A percentile compares a stretch with the other conserved stretches of the same genome.
Conservation (phyloP, 2,329 filamentous ascomycete species). For the Camillea tinctor region DNA sequence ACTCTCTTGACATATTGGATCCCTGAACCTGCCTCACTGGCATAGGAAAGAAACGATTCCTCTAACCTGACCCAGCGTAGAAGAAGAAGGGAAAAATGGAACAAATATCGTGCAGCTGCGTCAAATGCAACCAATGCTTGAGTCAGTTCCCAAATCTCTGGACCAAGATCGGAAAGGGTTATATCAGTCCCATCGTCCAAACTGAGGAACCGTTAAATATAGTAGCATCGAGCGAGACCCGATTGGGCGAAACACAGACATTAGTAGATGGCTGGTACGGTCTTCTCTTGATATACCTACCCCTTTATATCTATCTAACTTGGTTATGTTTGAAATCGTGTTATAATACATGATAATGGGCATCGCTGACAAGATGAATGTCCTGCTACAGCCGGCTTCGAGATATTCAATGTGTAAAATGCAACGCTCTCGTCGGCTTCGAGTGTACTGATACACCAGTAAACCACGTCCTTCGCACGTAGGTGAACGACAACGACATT, state of each 20-base stretch:
- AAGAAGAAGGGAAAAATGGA: conserved; percentile 31
- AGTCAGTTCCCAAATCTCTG: conserved; percentile 37
- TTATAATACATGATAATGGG: background rate
- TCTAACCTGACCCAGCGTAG: too few species aligned
- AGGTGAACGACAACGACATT: conserved; percentile 11
- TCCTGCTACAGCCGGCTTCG: conserved; percentile 34
- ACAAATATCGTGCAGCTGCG: conserved; percentile 30
- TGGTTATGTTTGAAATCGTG: too few species aligned
- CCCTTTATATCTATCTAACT: too few species aligned
- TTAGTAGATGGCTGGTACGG: conserved; percentile 38
- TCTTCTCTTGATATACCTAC: background rate
- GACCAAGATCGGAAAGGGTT: conserved; percentile 40
- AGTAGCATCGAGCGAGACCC: conserved; percentile 22
- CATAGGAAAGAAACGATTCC: too few species aligned
- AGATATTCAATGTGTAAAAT: conserved; percentile 36
- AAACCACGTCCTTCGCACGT: conserved; percentile 40
- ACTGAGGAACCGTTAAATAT: conserved; percentile 23
- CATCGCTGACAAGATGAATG: background rate
- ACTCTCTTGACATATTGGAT: background rate
- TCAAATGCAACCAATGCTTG: conserved; percentile 34
- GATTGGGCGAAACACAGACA: conserved; percentile 34
- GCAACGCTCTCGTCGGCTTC: conserved; percentile 34
- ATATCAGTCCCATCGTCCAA: conserved; percentile 37
- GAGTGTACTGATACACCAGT: conserved; percentile 34
- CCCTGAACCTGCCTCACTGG: too few species aligned